Evolutionary conservation across 345 rosid genomes (phyloP).

Genomic region (Linum lewisii): DNA sequence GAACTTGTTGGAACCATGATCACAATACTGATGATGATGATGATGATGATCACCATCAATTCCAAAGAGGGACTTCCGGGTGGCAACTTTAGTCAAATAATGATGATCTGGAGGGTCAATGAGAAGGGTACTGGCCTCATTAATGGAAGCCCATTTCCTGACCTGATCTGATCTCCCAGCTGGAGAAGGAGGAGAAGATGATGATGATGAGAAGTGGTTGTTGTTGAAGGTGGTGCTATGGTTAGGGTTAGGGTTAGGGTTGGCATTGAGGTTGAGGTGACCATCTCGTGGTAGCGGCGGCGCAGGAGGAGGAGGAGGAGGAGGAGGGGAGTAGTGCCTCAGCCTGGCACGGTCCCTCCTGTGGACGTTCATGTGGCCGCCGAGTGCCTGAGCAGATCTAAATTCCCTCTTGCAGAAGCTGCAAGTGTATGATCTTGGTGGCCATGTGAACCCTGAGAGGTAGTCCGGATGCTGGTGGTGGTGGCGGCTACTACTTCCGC

Average conservation of each 20-base stretch:
- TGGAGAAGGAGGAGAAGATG: conserved; percentile 30
- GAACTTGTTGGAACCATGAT: conserved; percentile 6
- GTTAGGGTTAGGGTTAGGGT: conserved; percentile 56
- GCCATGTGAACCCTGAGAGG: conserved; percentile 74
- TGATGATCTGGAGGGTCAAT: too few relatives aligned
- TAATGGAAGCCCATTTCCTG: conserved; percentile 16
- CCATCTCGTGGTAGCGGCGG: conserved; percentile 20
- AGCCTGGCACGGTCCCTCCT: conserved; percentile 90
- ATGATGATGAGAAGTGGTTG: conserved; percentile 33
- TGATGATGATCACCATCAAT: background rate
- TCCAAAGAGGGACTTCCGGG: conserved; percentile 13
- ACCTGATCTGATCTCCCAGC: too few relatives aligned
- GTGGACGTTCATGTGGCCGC: conserved; percentile 97
- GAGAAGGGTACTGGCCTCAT: conserved; percentile 11
- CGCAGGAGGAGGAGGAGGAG: background rate
- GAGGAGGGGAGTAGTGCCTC: conserved; percentile 52
- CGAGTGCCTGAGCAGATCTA: conserved; percentile 94
- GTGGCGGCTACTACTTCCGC: background rate
- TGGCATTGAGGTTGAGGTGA: conserved; percentile 38
- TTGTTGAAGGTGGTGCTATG: too few relatives aligned
- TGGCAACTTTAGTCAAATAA: conserved; percentile 12
- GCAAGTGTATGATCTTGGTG: conserved; percentile 88
- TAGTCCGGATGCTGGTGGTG: conserved; percentile 24
- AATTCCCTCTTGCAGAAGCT: conserved; percentile 93
- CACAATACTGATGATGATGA: too few relatives aligned